Evolutionary conservation across 148 eudicot species (phyloP).

Genomic region (Nepenthes mirabilis): DNA sequence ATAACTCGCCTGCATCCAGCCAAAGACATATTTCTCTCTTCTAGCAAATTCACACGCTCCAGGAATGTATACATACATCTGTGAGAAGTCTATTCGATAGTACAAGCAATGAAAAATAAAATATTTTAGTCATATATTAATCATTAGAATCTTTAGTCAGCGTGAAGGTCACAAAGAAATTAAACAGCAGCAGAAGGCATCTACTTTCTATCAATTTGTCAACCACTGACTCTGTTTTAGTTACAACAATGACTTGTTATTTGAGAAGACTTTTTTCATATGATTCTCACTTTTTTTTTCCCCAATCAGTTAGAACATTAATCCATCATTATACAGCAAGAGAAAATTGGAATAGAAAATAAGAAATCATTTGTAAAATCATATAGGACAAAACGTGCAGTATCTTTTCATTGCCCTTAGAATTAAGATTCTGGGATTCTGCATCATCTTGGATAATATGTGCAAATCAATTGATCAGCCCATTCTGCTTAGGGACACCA

Average conservation of each 20-base stretch:
- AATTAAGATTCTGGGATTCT: slow-evolving; percentile 13
- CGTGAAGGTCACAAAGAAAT: too few species aligned
- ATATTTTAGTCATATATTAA: background rate
- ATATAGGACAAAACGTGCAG: slow-evolving; percentile 6
- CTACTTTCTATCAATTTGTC: too few species aligned
- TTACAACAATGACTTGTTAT: too few species aligned
- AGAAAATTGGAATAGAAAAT: background rate
- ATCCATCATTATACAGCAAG: too few species aligned
- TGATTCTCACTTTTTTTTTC: too few species aligned
- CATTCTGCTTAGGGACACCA: slow-evolving; percentile 36
- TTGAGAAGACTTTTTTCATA: too few species aligned
- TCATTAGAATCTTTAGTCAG: background rate
- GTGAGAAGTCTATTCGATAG: slow-evolving; percentile 19
- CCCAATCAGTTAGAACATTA: too few species aligned
- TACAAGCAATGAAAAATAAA: background rate
- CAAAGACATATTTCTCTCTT: slow-evolving; percentile 60
- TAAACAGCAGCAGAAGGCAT: too few species aligned
- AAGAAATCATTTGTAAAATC: background rate
- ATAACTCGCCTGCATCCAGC: slow-evolving; percentile 44
- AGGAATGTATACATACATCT: slow-evolving; percentile 39
- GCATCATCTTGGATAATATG: slow-evolving; percentile 23
- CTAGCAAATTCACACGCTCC: slow-evolving; percentile 78
- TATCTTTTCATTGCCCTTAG: slow-evolving; percentile 48
- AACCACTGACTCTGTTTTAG: too few species aligned
- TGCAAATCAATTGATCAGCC: slow-evolving; percentile 47